Evolutionary conservation across 2,329 filamentous ascomycete species (phyloP).

Genomic region (Fusarium torreyae): DNA sequence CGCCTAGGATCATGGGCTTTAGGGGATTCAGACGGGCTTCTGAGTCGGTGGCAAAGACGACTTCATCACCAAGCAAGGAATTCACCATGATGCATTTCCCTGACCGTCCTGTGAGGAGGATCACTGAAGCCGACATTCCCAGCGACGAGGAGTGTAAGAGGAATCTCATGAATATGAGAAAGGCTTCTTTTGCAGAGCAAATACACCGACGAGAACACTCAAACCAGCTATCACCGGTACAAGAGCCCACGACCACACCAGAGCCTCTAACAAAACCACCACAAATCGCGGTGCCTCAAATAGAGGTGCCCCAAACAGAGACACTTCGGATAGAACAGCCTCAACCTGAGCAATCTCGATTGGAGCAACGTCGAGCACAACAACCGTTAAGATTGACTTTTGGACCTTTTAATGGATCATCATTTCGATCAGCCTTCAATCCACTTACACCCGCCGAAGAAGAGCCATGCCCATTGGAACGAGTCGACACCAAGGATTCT

Average conservation of each 20-base stretch:
- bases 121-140: slow-evolving; percentile 43
- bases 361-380: slow-evolving; percentile 22
- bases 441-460: slow-evolving; percentile 40
- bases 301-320: background rate
- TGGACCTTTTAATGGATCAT: slow-evolving; percentile 22
- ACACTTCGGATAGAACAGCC: background rate
- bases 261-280: background rate
- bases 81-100: slow-evolving; percentile 47
- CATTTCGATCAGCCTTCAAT: slow-evolving; percentile 24
- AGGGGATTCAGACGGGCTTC: slow-evolving; percentile 43
- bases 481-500: background rate
- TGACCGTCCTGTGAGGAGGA: slow-evolving; percentile 41
- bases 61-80: slow-evolving; percentile 14
- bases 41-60: slow-evolving; percentile 33
- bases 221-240: slow-evolving; percentile 23
- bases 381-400: slow-evolving; percentile 36
- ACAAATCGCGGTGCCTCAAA: background rate
- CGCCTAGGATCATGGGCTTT: slow-evolving; percentile 34
- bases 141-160: slow-evolving; percentile 44
- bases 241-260: slow-evolving; percentile 9
- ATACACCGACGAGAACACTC: slow-evolving; percentile 18
- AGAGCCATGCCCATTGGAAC: slow-evolving; percentile 20
- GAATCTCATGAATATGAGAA: slow-evolving; percentile 36
- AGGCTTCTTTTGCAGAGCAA: slow-evolving; percentile 35
- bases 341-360: background rate